phyloP scores from a whole-genome alignment of 139 green algal species.

The Volvox africanus region DNA sequence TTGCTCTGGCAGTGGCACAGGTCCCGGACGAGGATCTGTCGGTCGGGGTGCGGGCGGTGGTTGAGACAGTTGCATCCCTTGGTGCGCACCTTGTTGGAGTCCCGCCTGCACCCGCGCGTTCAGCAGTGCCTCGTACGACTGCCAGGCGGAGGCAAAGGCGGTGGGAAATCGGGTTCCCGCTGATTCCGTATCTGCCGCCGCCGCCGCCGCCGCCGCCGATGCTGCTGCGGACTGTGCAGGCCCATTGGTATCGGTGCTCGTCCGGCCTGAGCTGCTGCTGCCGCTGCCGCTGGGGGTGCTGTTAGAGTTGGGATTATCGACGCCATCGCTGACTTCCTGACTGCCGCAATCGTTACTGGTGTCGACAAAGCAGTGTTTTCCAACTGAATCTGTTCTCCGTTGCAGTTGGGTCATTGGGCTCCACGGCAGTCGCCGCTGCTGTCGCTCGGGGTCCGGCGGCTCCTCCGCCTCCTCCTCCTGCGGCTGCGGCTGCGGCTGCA shows the following conservation, averaged over 20 bases:
- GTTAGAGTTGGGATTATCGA: too few relatives aligned
- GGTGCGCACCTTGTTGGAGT: too few relatives aligned
- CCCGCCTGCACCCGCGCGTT: too few relatives aligned
- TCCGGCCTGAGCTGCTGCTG: background rate
- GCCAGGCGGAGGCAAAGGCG: background rate
- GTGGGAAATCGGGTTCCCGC: background rate
- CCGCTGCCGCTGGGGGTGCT: background rate
- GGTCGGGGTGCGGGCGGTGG: background rate
- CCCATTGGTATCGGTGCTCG: background rate
- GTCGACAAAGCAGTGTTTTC: background rate
- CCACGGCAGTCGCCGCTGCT: background rate
- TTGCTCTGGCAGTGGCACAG: background rate
- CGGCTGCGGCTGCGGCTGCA: background rate
- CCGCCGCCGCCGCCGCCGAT: background rate
- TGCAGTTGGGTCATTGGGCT: background rate
- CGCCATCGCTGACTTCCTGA: background rate
- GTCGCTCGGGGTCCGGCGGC: background rate
- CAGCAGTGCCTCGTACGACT: slow-evolving; percentile 16
- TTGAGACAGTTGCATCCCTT: background rate
- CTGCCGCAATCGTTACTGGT: background rate
- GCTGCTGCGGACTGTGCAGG: background rate
- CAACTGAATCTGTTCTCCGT: too few relatives aligned
- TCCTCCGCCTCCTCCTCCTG: too few relatives aligned
- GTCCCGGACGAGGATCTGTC: background rate
- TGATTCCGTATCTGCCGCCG: too few relatives aligned